Conservation (phyloP, 257 asterid genomes). For the Anisodus acutangulus region DNA sequence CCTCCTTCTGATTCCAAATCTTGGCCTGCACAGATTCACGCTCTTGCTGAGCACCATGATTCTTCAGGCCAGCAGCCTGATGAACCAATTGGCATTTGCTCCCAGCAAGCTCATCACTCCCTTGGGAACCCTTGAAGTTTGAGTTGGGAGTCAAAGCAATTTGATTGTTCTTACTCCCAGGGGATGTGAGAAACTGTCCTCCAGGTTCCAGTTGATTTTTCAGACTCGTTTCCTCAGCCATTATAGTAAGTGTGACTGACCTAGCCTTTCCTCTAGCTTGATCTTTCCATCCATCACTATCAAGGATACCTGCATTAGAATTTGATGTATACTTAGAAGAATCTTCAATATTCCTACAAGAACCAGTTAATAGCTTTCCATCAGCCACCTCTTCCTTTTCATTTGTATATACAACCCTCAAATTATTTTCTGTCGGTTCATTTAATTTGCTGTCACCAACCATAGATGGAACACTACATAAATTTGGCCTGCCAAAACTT, state of each 20-base stretch:
- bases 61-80: slow-evolving; percentile 43
- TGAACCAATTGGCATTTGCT: slow-evolving; percentile 33
- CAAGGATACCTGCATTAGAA: slow-evolving; percentile 42
- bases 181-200: slow-evolving; percentile 41
- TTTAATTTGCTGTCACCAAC: slow-evolving; percentile 42
- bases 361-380: slow-evolving; percentile 34
- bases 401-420: neutral
- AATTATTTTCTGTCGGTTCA: slow-evolving; percentile 34
- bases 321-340: slow-evolving; percentile 40
- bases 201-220: slow-evolving; percentile 48
- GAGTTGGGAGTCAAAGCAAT: slow-evolving; percentile 43
- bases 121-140: slow-evolving; percentile 40
- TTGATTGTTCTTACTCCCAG: slow-evolving; percentile 38
- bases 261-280: slow-evolving; percentile 47
- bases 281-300: slow-evolving; percentile 35
- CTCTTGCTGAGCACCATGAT: slow-evolving; percentile 40
- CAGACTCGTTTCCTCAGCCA: slow-evolving; percentile 39
- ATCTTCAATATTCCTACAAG: slow-evolving; percentile 47
- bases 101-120: slow-evolving; percentile 44
- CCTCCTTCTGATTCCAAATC: slow-evolving; percentile 44
- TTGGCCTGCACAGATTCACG: slow-evolving; percentile 36
- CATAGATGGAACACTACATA: slow-evolving; percentile 43
- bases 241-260: slow-evolving; percentile 45
- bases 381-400: slow-evolving; percentile 33
- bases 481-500: slow-evolving; percentile 44